phyloP scores from a whole-genome alignment of 106 monocot species.

The Chionographis japonica region DNA sequence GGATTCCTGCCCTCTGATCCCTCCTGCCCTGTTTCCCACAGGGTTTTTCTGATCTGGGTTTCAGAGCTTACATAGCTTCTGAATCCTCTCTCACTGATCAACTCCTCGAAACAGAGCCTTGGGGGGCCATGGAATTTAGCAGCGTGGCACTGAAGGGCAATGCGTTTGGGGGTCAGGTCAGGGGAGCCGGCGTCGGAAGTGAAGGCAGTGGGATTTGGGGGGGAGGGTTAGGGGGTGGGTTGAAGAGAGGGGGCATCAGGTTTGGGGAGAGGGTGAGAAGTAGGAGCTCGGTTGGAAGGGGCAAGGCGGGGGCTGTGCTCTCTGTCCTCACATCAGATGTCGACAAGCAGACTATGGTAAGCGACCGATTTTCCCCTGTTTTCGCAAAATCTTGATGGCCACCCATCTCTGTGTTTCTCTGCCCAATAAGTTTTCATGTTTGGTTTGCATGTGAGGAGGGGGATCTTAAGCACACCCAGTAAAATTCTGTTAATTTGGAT shows the following conservation, averaged over 20 bases:
- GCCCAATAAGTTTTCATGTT: no score
- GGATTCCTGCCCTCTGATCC: no score
- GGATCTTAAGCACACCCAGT: no score
- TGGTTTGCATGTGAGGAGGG: no score
- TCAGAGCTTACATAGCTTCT: no score
- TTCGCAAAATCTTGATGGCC: not conserved
- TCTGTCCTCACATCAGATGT: conserved; percentile 43
- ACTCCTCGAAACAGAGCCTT: no score
- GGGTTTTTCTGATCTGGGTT: no score
- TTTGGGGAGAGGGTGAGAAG: not conserved
- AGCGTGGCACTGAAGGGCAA: conserved; percentile 16
- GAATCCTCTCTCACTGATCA: no score
- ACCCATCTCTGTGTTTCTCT: no score
- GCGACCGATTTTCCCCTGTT: not conserved
- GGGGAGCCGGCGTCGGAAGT: conserved; percentile 8
- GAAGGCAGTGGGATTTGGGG: conserved; percentile 33
- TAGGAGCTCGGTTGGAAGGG: conserved; percentile 6
- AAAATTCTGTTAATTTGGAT: no score
- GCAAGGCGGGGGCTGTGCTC: conserved; percentile 1
- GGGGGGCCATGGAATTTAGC: conserved; percentile 9
- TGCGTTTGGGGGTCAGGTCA: conserved; percentile 5
- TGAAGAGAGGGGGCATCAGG: not conserved
- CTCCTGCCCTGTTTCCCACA: no score
- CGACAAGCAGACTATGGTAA: conserved; percentile 31
- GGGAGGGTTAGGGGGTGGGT: not conserved